A percentile compares a stretch with the other conserved stretches of the same genome.
phyloP scores from a whole-genome alignment of 2,329 filamentous ascomycete species.

The Nothophoma quercina region DNA sequence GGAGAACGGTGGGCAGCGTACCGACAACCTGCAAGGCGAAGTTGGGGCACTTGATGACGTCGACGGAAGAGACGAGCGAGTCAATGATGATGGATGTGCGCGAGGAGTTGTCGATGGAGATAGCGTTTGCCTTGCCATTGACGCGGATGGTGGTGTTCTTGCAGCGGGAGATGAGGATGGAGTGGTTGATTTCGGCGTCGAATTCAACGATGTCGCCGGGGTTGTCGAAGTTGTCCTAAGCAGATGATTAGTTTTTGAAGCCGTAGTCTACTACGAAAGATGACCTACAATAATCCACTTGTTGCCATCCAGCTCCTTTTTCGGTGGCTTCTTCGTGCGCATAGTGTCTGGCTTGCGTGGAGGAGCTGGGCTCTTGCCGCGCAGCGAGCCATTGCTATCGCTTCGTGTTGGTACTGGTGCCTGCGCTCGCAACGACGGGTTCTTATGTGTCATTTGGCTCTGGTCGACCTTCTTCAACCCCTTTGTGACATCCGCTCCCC shows the following conservation, averaged over 20 bases:
- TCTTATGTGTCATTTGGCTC: conserved; percentile 98
- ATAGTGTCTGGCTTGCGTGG: conserved; percentile 66
- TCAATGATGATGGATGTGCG: conserved; percentile 88
- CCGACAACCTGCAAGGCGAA: conserved; percentile 94
- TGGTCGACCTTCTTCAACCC: conserved; percentile 92
- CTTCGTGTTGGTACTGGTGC: conserved; percentile 71
- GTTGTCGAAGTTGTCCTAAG: conserved; percentile 88
- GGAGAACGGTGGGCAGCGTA: conserved; percentile 81
- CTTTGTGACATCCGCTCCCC: conserved; percentile 85
- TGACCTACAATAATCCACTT: conserved; percentile 85
- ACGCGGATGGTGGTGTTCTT: conserved; percentile 89
- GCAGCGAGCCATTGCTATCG: conserved; percentile 57
- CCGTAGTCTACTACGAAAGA: no score
- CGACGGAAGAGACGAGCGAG: conserved; percentile 86
- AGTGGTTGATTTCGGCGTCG: conserved; percentile 82
- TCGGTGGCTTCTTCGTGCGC: conserved; percentile 57
- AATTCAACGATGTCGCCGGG: conserved; percentile 77
- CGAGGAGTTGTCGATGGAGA: conserved; percentile 89
- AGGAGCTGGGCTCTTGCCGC: conserved; percentile 85
- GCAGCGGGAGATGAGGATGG: conserved; percentile 90
- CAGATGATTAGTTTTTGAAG: conserved; percentile 7
- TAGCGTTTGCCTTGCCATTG: conserved; percentile 94
- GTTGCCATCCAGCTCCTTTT: conserved; percentile 66
- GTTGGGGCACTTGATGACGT: conserved; percentile 93
- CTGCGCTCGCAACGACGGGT: conserved; percentile 80